phyloP scores from a whole-genome alignment of 2,329 filamentous ascomycete genomes.

The Pestalotiopsis sp. region DNA sequence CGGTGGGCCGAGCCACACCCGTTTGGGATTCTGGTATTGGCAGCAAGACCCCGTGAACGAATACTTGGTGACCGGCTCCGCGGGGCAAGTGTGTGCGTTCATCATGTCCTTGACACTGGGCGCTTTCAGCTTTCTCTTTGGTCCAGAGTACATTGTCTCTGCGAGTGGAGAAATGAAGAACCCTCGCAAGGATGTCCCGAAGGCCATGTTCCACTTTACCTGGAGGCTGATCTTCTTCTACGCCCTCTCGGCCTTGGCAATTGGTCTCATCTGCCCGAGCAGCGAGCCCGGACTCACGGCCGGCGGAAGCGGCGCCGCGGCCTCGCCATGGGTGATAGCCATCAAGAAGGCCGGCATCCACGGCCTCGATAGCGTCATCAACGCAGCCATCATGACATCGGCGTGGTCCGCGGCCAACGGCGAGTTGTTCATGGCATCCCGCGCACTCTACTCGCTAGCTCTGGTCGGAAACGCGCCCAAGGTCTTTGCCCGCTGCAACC shows the following conservation, averaged over 20 bases:
- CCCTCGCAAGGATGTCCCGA: conserved; percentile 8
- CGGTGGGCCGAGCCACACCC: conserved; percentile 43
- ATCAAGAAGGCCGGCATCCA: conserved; percentile 42
- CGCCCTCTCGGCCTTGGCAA: conserved; percentile 35
- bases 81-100: conserved; percentile 25
- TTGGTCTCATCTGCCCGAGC: conserved; percentile 36
- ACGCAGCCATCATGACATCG: conserved; percentile 36
- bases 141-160: conserved; percentile 29
- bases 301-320: conserved; percentile 31
- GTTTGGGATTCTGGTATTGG: conserved; percentile 43
- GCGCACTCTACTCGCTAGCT: conserved; percentile 48
- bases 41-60: conserved; percentile 28
- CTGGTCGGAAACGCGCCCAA: conserved; percentile 47
- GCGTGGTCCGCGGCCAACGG: conserved; percentile 42
- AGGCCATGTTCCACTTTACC: conserved; percentile 31
- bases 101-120: conserved; percentile 3
- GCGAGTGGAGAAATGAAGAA: conserved; percentile 10
- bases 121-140: conserved; percentile 23
- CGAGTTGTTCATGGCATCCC: conserved; percentile 46
- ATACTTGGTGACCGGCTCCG: conserved; percentile 16
- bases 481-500: conserved; percentile 45
- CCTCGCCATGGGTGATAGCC: conserved; percentile 53
- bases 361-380: conserved; percentile 34
- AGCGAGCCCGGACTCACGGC: conserved; percentile 31
- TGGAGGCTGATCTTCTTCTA: conserved; percentile 38